Conservation (phyloP, 2,329 filamentous ascomycete genomes). For the Trichoderma breve region DNA sequence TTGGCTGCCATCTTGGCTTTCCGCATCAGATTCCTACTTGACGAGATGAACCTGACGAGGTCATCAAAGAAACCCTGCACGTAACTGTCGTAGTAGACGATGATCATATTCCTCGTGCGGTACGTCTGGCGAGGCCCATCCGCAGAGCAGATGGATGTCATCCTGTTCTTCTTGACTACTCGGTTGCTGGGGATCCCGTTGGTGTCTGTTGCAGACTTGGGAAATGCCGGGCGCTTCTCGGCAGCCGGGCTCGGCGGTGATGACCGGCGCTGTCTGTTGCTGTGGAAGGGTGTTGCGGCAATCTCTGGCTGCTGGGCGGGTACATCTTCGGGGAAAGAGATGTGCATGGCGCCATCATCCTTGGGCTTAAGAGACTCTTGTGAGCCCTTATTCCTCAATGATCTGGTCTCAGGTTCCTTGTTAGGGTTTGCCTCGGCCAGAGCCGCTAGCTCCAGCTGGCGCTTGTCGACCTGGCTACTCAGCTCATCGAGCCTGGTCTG, state of each 20-base stretch:
- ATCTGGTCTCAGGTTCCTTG: slow-evolving; percentile 36
- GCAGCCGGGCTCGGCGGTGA: slow-evolving; percentile 16
- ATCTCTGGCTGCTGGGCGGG: background rate
- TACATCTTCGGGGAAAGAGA: slow-evolving; percentile 23
- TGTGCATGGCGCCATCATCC: slow-evolving; percentile 40
- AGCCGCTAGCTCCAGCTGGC: slow-evolving; percentile 59
- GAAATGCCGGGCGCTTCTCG: slow-evolving; percentile 29
- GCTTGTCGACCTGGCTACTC: slow-evolving; percentile 58
- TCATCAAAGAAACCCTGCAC: slow-evolving; percentile 81
- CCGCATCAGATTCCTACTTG: slow-evolving; percentile 77
- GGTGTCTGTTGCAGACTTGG: slow-evolving; percentile 46
- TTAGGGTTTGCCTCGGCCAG: slow-evolving; percentile 35
- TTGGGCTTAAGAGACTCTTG: slow-evolving; percentile 53
- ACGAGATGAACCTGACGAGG: slow-evolving; percentile 77
- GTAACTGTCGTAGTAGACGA: slow-evolving; percentile 90
- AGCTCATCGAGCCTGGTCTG: slow-evolving; percentile 57
- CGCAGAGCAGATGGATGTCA: slow-evolving; percentile 51
- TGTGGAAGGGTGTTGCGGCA: background rate
- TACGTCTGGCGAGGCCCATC: slow-evolving; percentile 54
- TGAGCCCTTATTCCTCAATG: slow-evolving; percentile 51
- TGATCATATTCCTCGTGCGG: slow-evolving; percentile 70
- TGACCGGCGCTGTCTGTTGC: slow-evolving; percentile 18
- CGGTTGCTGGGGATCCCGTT: slow-evolving; percentile 45
- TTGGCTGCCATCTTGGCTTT: slow-evolving; percentile 84
- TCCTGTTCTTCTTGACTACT: slow-evolving; percentile 50